Base-by-base conservation (phyloP, 2,329 filamentous ascomycete species). In the Bipolaris zeicola region DNA sequence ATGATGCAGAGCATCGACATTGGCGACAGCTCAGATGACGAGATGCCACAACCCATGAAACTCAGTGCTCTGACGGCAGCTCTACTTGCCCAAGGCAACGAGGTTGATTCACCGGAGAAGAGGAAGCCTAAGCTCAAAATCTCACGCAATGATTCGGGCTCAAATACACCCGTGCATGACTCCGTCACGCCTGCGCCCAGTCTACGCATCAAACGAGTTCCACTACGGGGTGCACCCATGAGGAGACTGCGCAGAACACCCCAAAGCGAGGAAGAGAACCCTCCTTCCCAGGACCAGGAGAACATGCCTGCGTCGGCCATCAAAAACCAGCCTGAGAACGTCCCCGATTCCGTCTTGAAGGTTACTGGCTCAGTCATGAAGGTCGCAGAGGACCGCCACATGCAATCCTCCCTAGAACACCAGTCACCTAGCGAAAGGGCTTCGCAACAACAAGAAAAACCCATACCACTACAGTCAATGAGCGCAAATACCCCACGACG, bases 31-130 rank as follows among this genome's bases (percentile, higher is more conserved):
- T 96, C 93, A 22, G 94, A 97, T 77, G 94, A 97, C 70, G 94
- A 97, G 77, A 91, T 96, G 26, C 89, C 91, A 65, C 70, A 79
- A 50, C 92, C 92, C 68, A 92, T 95, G 86, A 96, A 95, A 79
- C 89, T 97, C 73, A 97, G 92, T 74, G 92, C 93, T 68, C 85
- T 95, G 64, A 96, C 94, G 46, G 94, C 95, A 72, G 93, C 92
- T 18, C 82, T 97, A 14, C 82, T 97, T 46, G 76, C 77, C 20
- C 80, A 82, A 52, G 53, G 53, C 37, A 78, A 80, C 55, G 80
- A 80, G 37, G 67, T 75, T 69, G 72, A 68, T 20, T 76, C 75
- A 34, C 75, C 75, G 6, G 71, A 75, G 49, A 75, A 71, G 63
- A 63, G 73, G 37, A 73, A 71, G 56, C 73, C 72, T 3, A 77